These are phyloP conservation scores for Pseudogymnoascus verrucosus DNA, from an alignment of 2,329 filamentous ascomycete genomes.

Conservation along the genomic window DNA sequence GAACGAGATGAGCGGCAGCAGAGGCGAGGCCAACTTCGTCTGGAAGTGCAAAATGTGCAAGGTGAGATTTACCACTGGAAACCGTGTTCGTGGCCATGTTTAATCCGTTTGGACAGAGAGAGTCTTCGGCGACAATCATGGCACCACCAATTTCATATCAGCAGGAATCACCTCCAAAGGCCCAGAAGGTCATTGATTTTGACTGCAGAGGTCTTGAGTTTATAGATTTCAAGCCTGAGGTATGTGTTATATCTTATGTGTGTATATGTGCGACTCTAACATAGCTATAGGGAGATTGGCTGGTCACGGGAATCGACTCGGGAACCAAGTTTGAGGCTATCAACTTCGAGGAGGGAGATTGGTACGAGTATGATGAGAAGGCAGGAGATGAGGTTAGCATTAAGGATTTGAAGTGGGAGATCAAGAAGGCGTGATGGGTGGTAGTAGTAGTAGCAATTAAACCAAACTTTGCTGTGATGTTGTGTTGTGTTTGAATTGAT, in stretches of 20 bases:
- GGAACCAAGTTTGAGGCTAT: conserved; percentile 73
- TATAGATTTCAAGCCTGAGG: conserved; percentile 81
- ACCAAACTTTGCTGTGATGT: not conserved
- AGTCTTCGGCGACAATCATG: conserved; percentile 80
- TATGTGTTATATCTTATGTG: conserved; percentile 33
- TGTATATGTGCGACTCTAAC: not conserved
- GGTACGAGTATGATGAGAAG: conserved; percentile 98
- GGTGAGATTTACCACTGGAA: conserved; percentile 40
- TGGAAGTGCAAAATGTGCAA: conserved; percentile 99
- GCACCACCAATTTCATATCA: conserved; percentile 64
- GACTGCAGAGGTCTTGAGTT: conserved; percentile 95
- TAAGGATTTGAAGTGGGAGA: conserved; percentile 80
- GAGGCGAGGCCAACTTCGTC: conserved; percentile 97
- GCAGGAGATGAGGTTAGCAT: conserved; percentile 85
- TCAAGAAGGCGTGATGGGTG: conserved; percentile 34
- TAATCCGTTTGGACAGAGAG: conserved; percentile 45
- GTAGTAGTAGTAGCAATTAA: not conserved
- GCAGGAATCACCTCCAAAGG: conserved; percentile 62
- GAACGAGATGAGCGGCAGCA: conserved; percentile 85
- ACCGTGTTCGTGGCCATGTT: conserved; percentile 2
- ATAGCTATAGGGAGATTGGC: conserved; percentile 70
- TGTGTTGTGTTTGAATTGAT: not conserved
- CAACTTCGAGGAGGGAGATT: conserved; percentile 82
- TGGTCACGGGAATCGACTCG: conserved; percentile 74
- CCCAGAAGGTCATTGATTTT: conserved; percentile 75